A percentile compares a stretch with the other conserved stretches of the same genome.
These are phyloP conservation scores for Platanthera zijinensis DNA, from an alignment of 106 monocot species.

Conservation along the genomic window DNA sequence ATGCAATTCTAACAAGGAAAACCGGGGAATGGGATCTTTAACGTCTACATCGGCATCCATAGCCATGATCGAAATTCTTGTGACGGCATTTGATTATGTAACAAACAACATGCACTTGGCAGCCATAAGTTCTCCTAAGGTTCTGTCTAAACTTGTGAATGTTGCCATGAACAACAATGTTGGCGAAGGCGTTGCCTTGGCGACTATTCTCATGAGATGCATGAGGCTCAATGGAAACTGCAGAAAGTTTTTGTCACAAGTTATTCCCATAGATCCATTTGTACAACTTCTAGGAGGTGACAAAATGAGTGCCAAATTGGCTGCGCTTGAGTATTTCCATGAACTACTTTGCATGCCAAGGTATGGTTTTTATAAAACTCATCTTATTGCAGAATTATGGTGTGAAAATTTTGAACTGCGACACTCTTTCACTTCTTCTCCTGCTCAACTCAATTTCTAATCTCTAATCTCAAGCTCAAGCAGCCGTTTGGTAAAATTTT, in stretches of 20 bases:
- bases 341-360: constrained; percentile 88
- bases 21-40: constrained; percentile 23
- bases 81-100: constrained; percentile 77
- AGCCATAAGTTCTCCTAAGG: constrained; percentile 58
- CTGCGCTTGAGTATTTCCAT: constrained; percentile 90
- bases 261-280: constrained; percentile 76
- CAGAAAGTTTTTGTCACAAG: constrained; percentile 82
- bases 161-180: constrained; percentile 64
- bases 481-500: neutral
- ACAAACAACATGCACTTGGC: constrained; percentile 85
- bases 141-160: constrained; percentile 67
- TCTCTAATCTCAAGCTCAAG: neutral
- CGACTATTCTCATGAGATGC: constrained; percentile 79
- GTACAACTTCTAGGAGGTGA: constrained; percentile 57
- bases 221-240: constrained; percentile 80
- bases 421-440: neutral
- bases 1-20: constrained; percentile 44
- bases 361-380: constrained; percentile 22
- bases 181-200: constrained; percentile 65
- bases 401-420: neutral
- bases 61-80: constrained; percentile 77
- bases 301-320: constrained; percentile 51
- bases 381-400: neutral
- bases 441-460: neutral
- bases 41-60: constrained; percentile 81